Percentiles rank a stretch among this genome's conserved stretches.
Evolutionary conservation across 31 red algal species (phyloP).

Genomic region (Odonthalia washingtoniensis): DNA sequence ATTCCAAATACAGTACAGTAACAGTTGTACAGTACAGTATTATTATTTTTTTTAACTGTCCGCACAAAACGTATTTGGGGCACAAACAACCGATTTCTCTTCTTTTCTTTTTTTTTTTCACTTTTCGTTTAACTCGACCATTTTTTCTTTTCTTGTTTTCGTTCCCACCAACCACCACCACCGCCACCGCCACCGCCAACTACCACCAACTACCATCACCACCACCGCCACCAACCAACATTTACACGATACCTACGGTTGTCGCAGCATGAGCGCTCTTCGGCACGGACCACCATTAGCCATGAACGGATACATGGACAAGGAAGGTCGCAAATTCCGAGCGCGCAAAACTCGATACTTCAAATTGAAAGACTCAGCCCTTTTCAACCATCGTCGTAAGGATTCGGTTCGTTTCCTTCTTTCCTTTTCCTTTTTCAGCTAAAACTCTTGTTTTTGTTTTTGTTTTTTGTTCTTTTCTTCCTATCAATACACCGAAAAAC

Average conservation of each 20-base stretch:
- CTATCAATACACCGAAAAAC: too few relatives aligned
- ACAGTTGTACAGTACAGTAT: too few relatives aligned
- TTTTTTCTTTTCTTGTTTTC: not conserved
- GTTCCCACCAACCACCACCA: not conserved
- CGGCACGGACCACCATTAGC: constrained; percentile 75
- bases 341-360: constrained; percentile 82
- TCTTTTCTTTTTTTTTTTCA: too few relatives aligned
- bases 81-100: too few relatives aligned
- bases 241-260: not conserved
- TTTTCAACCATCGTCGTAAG: constrained; percentile 88
- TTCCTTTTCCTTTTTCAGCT: not conserved
- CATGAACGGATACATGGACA: constrained; percentile 82
- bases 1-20: too few relatives aligned
- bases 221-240: not conserved
- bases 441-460: not conserved
- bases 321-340: constrained; percentile 77
- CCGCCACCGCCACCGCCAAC: not conserved
- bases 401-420: constrained; percentile 49
- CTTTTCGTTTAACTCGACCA: too few relatives aligned
- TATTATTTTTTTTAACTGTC: too few relatives aligned
- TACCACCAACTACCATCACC: not conserved
- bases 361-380: constrained; percentile 72
- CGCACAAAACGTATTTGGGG: too few relatives aligned
- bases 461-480: not conserved
- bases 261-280: constrained; percentile 57